Conservation (phyloP, 2,329 filamentous ascomycete genomes). For the Incumbomyces delicatus region DNA sequence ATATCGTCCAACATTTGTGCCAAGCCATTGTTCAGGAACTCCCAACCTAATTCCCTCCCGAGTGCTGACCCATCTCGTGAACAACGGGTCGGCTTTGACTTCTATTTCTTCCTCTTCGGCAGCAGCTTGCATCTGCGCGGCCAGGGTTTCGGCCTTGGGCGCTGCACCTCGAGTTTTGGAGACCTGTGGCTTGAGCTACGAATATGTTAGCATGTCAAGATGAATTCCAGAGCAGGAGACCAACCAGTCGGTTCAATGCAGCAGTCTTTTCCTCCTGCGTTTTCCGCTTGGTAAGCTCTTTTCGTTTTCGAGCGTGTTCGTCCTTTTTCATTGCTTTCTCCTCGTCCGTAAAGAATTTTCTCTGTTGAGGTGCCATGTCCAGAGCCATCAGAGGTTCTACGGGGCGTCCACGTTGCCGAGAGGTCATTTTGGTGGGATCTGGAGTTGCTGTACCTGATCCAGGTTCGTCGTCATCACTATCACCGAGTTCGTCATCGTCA, state of each 20-base stretch:
- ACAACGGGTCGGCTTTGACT: constrained; percentile 33
- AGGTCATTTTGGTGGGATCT: constrained; percentile 57
- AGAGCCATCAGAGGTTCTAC: constrained; percentile 44
- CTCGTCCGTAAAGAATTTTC: constrained; percentile 60
- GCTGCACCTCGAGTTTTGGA: constrained; percentile 48
- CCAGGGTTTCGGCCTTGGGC: constrained; percentile 33
- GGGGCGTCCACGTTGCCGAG: constrained; percentile 53
- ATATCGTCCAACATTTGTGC: constrained; percentile 31
- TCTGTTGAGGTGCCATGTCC: constrained; percentile 38
- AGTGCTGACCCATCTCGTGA: constrained; percentile 37
- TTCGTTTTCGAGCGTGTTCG: constrained; percentile 63
- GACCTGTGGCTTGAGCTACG: constrained; percentile 52
- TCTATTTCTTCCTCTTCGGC: constrained; percentile 26
- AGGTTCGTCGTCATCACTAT: constrained; percentile 33
- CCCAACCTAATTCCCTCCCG: constrained; percentile 32
- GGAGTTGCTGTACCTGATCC: constrained; percentile 46
- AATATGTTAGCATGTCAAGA: constrained; percentile 7
- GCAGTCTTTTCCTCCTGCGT: constrained; percentile 65
- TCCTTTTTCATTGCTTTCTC: constrained; percentile 63
- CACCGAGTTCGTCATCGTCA: constrained; percentile 38
- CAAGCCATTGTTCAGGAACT: constrained; percentile 41
- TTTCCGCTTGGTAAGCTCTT: constrained; percentile 67
- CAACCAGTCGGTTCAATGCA: constrained; percentile 19
- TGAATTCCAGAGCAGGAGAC: not conserved
- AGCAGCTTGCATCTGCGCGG: constrained; percentile 31